These are phyloP conservation scores for Candida tetrigidarum DNA, from an alignment of 1,139 yeast genomes.

Conservation along the genomic window DNA sequence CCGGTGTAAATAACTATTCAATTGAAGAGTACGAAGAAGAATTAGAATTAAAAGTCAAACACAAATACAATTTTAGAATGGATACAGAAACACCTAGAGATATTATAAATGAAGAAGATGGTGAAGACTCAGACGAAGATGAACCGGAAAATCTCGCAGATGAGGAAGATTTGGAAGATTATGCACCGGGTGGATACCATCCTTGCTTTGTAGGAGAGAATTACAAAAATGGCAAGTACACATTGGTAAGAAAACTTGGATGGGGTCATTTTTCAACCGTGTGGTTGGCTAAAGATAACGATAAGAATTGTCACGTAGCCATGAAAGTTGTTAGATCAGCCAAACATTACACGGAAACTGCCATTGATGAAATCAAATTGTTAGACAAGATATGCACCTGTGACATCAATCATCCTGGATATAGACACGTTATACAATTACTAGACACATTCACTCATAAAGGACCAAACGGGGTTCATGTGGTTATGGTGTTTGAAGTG, in stretches of 20 bases:
- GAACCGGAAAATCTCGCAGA: conserved; percentile 48
- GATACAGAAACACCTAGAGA: background rate
- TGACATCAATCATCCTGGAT: conserved; percentile 65
- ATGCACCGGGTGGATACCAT: conserved; percentile 85
- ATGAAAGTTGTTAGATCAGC: conserved; percentile 83
- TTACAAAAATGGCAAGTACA: conserved; percentile 62
- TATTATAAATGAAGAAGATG: conserved; percentile 33
- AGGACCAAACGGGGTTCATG: conserved; percentile 79
- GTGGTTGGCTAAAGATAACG: conserved; percentile 58
- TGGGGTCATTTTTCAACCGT: conserved; percentile 59
- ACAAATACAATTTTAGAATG: conserved; percentile 6
- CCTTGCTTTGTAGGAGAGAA: conserved; percentile 80
- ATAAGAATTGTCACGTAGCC: conserved; percentile 69
- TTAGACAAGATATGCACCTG: conserved; percentile 51
- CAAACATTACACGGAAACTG: conserved; percentile 79
- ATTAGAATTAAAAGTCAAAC: conserved; percentile 10
- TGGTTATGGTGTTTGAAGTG: conserved; percentile 89
- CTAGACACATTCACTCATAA: conserved; percentile 68
- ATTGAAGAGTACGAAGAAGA: conserved; percentile 32
- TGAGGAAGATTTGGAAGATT: conserved; percentile 74
- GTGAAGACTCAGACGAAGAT: conserved; percentile 41
- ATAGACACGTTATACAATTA: conserved; percentile 64
- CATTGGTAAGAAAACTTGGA: conserved; percentile 70
- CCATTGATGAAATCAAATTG: conserved; percentile 79
- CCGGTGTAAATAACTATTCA: conserved; percentile 27